Percentiles rank a stretch among this genome's conserved stretches.
Conservation (phyloP, 768 basidiomycete species). For the Phylloporus sp. region DNA sequence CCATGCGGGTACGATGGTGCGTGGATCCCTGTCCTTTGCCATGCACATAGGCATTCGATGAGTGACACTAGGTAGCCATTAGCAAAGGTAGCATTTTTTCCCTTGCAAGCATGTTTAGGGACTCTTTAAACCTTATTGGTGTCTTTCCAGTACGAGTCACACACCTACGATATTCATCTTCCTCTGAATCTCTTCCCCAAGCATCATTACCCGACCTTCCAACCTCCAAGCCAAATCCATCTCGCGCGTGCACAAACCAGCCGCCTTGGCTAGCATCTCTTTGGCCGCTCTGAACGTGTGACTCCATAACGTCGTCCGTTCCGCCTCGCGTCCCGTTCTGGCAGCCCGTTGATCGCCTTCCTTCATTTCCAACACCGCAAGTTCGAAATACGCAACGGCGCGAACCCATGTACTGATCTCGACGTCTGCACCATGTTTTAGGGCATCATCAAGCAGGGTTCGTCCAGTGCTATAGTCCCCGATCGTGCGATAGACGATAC, state of each 20-base stretch:
- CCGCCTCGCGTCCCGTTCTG: constrained; percentile 31
- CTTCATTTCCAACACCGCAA: constrained; percentile 65
- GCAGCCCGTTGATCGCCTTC: constrained; percentile 42
- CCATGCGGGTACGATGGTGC: too few species aligned
- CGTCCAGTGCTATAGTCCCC: constrained; percentile 43
- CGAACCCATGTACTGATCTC: constrained; percentile 64
- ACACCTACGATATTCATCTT: constrained; percentile 53
- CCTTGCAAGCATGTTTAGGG: too few species aligned
- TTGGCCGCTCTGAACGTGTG: constrained; percentile 43
- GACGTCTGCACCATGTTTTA: constrained; percentile 35
- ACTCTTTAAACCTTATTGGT: too few species aligned
- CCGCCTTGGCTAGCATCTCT: constrained; percentile 48
- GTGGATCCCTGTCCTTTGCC: too few species aligned
- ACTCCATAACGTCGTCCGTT: constrained; percentile 37
- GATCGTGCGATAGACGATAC: constrained; percentile 57
- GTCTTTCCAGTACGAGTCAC: too few species aligned
- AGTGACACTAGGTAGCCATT: too few species aligned
- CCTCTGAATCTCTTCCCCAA: constrained; percentile 61
- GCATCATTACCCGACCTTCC: constrained; percentile 65
- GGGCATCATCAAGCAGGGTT: constrained; percentile 48
- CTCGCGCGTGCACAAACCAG: constrained; percentile 43
- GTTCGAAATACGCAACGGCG: constrained; percentile 63
- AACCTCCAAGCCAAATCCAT: constrained; percentile 62
- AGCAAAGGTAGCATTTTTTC: too few species aligned
- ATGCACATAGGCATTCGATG: too few species aligned